Base-by-base conservation (phyloP, 2,329 filamentous ascomycete species). In the Alternaria consortialis region DNA sequence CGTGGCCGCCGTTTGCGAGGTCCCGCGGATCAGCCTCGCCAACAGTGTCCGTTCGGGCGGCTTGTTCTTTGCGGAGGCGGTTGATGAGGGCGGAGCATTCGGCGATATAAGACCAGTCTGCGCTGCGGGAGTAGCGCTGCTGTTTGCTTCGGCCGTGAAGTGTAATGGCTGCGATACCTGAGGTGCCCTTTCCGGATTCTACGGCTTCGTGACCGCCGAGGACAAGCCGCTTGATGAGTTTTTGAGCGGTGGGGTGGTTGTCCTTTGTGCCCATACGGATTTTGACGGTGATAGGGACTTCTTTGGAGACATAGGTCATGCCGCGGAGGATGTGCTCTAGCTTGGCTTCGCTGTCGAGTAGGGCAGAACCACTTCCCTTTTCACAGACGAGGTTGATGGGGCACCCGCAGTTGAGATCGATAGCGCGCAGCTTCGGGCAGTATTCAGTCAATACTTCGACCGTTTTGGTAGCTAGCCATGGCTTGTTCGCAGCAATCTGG, bases 381-480 rank as follows among this genome's bases (percentile, higher is more conserved):
- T 93, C 89, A 83, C 88, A 98, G 53, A 99, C 90, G 70, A 97
- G 87, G 76, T 99, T 95, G 74, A 99, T 97, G 4, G 95, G 95
- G 75, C 95, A 99, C 44, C 95, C 95, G 72, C 94, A 98, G 83
- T 99, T 99, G 69, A 99, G 84, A 74, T 99, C 95, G 66, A 99
- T 91, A 39, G 97, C 88, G 36, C 95, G 91, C 20, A 99, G 85
- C 71, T 93, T 88, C 3, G 95, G 94, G 58, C 94, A 89, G 65
- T 91, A 88, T 31, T 86, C 85, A 5, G 90, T 90, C 47, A 99
- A 82, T 4, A 91, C 86, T 77, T 98, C 93, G 1, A 94, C 91
- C 0, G 93, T 90, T 81, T 97, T 97, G 75, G 94, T 86, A 3
- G 92, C 94, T 56, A 93, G 85, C 91, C 93, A 97, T 13, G 94